Base-by-base conservation (phyloP, 192 early-diverging fungal species). In the Jimgerdemannia lactiflua region DNA sequence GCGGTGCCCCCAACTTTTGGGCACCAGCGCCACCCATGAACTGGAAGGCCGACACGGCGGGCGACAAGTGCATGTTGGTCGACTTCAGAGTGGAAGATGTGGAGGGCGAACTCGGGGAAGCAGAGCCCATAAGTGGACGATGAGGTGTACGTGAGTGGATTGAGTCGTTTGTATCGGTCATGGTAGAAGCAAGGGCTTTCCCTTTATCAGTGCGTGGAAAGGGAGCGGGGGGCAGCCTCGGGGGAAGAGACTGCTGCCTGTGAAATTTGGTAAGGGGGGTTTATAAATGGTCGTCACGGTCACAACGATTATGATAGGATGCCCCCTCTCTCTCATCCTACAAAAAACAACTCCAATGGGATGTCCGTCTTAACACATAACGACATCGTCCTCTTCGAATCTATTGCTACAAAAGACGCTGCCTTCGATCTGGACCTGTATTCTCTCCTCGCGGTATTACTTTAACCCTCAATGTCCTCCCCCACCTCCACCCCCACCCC, bases 11-110 rank as follows among this genome's bases (percentile, higher is more conserved):
- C 49, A 59, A 14, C 49, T 59, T 59, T 59, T 59, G 72, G 17
- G 20, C 8, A 41, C 64, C 11, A 11, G 64, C 66, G 7, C 17
- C 59, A 42, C 41, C 17, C 64, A 64, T 69, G n/a, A 75, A 73
- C 40, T 78, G 77, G 43, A 78, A 78, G 20, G 77, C 77, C 18
- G 77, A 78, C 19, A 72, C 71, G 9, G 77, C 77, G 4, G 77
- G 72, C 2, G 77, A 78, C 54, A 78, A 63, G 18, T 18, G 1
- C n/a, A 73, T n/a, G 14, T 59, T 69, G 29, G 65, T 69, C 40
- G 42, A 49, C 41, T 18, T 75, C 67, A 54, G 41, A 11, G 43
- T 69, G 29, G 63, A 41, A 10, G 39, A 44, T 65, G 18, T 9
- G 64, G 67, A 17, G 4, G n/a, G 67, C 4, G 14, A 4, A 41